Conservation (phyloP, 768 basidiomycete genomes). For the Multifurca ochricompacta region DNA sequence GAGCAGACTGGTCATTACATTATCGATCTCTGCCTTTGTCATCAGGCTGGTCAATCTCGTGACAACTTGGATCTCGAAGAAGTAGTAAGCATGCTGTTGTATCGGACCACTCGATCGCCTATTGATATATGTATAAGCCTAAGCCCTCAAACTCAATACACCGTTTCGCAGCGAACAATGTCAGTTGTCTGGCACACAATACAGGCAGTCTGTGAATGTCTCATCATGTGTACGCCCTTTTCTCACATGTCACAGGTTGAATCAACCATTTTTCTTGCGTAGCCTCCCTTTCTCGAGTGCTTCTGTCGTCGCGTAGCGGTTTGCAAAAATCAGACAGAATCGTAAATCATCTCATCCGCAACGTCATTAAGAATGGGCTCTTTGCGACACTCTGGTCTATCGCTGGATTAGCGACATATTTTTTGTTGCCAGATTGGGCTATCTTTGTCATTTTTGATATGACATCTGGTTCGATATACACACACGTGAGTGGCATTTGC, state of each 20-base stretch:
- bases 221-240: slow-evolving; percentile 1
- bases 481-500: background rate
- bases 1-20: background rate
- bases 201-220: background rate
- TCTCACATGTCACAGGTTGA: background rate
- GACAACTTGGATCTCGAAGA: background rate
- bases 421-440: background rate
- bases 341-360: background rate
- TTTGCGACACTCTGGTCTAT: background rate
- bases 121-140: background rate
- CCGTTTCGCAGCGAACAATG: background rate
- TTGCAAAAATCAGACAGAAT: background rate
- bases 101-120: background rate
- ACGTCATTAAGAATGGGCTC: background rate
- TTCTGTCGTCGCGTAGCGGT: background rate
- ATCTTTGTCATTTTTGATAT: background rate
- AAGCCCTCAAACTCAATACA: background rate
- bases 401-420: background rate
- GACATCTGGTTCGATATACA: slow-evolving; percentile 6
- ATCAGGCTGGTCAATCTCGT: background rate
- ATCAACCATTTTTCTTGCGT: background rate
- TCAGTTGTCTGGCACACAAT: background rate
- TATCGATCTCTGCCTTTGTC: background rate
- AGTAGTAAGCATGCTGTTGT: background rate
- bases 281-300: background rate